Evolutionary conservation across 2,329 filamentous ascomycete species (phyloP), one percentile per base, ranked within the genome.

Genomic region (Sporothrix brasiliensis): DNA sequence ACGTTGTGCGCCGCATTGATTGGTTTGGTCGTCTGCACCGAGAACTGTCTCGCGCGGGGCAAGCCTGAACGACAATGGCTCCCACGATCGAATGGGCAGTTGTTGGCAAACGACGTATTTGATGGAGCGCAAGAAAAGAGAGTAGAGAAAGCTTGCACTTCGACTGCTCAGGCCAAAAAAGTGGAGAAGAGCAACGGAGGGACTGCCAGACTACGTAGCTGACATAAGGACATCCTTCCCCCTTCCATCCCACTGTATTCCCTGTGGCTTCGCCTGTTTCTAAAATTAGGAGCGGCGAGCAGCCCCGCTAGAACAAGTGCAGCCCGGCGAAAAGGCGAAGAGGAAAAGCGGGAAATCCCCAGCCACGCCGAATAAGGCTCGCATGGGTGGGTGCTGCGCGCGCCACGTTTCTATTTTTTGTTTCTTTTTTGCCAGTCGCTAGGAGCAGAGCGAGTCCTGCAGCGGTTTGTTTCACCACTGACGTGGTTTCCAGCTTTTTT

Each of bases 281-380:
- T 70, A 70, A 67, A 70, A 67, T 70, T 70, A 70, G 69, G 69
- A 70, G 41, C 61, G 44, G 63, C 69, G 49, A 65, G 49, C 16
- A 56, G 56, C 53, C 53, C 69, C 65, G 44, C 63, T 67, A 70
- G 52, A 56, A 67, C 10, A 54, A 10, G 65, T 54, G 14, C 13
- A 44, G 34, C 21, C 47, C 47, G 24, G 39, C 21, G n/a, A 41
- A 53, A 24, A 60, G n/a, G n/a, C 6, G 34, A 60, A 60, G 24
- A 30, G 3, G 27, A 30, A 30, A 44, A 14, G n/a, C n/a, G 27
- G 53, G 34, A 61, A 47, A 44, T 24, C 16, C n/a, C 58, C 58
- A 68, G 67, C 67, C 53, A 68, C 50, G n/a, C 27, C 30, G 63
- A 41, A 30, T 24, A 30, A 30, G 27, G 41, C 9, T 44, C 19